Percentiles rank a stretch among this genome's conserved stretches.
These are phyloP conservation scores for Botrytis pseudocinerea DNA, from an alignment of 2,329 filamentous ascomycete species.

Conservation along the genomic window DNA sequence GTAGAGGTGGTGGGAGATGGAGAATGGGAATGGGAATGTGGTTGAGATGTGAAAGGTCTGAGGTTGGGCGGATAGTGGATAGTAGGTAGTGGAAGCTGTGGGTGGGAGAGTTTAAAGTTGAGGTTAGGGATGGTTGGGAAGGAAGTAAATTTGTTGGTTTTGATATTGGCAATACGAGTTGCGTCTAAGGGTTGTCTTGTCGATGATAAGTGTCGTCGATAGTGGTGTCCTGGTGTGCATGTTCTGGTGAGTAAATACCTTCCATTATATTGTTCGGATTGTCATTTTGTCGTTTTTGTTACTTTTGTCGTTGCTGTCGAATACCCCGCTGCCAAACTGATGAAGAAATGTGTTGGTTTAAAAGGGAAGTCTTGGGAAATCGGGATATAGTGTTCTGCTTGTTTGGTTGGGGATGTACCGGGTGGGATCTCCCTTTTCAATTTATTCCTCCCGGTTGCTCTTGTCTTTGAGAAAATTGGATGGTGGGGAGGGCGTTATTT, in stretches of 20 bases:
- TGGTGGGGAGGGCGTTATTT: neutral
- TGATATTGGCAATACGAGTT: neutral
- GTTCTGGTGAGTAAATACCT: neutral
- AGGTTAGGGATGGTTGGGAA: neutral
- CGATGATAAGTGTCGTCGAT: neutral
- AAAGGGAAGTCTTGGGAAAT: neutral
- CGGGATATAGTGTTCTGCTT: neutral
- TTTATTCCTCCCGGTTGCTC: accelerated
- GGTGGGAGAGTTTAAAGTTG: neutral
- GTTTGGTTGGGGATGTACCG: neutral
- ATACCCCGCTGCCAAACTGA: too few species aligned
- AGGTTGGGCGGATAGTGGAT: neutral
- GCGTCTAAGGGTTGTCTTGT: neutral
- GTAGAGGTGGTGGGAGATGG: too few species aligned
- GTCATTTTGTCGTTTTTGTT: neutral
- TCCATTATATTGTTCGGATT: neutral
- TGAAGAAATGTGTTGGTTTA: too few species aligned
- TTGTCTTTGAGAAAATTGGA: neutral
- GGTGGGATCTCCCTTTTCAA: neutral
- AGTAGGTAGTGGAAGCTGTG: neutral
- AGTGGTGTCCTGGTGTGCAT: neutral
- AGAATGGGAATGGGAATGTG: too few species aligned
- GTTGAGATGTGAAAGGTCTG: too few species aligned
- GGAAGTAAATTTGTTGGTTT: neutral
- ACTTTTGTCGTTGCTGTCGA: neutral